Conservation (phyloP, 2,329 filamentous ascomycete genomes). For the Pseudopyrenochaeta lycopersici region DNA sequence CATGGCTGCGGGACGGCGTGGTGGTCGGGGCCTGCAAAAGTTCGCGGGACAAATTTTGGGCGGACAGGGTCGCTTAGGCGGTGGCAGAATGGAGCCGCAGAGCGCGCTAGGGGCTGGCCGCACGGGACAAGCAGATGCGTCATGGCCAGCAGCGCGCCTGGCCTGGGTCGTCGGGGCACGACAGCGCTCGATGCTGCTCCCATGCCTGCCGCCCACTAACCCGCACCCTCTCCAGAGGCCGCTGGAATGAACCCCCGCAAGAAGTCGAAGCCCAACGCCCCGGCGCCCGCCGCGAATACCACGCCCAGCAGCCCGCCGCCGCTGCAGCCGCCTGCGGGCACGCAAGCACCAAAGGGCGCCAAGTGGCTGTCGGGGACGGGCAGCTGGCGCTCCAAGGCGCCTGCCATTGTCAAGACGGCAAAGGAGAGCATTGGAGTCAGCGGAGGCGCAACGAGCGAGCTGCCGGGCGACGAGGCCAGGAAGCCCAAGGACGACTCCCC, state of each 20-base stretch:
- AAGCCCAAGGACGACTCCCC: conserved; percentile 39
- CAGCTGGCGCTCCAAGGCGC: conserved; percentile 58
- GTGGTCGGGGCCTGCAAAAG: conserved; percentile 26
- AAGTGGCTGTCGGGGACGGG: conserved; percentile 56
- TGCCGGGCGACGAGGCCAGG: conserved; percentile 41
- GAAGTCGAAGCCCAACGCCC: conserved; percentile 51
- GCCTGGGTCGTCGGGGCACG: no score
- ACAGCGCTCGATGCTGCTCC: no score
- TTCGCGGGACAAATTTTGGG: conserved; percentile 30
- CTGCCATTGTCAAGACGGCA: conserved; percentile 56
- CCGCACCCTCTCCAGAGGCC: conserved; percentile 26
- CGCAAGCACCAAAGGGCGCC: conserved; percentile 33
- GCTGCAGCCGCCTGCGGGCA: no score
- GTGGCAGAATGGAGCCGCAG: conserved; percentile 24
- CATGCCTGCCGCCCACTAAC: conserved; percentile 18
- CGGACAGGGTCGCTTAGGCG: conserved; percentile 17
- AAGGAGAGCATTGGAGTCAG: conserved; percentile 57
- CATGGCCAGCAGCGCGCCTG: conserved; percentile 23
- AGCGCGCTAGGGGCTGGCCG: conserved; percentile 12
- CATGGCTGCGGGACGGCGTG: conserved; percentile 64
- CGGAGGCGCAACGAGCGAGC: conserved; percentile 54
- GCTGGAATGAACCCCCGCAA: conserved; percentile 52
- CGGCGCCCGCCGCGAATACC: conserved; percentile 34
- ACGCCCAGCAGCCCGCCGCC: conserved; percentile 20
- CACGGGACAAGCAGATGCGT: conserved; percentile 27